phyloP scores from a whole-genome alignment of 257 asterid species.

The Galeopsis tetrahit region DNA sequence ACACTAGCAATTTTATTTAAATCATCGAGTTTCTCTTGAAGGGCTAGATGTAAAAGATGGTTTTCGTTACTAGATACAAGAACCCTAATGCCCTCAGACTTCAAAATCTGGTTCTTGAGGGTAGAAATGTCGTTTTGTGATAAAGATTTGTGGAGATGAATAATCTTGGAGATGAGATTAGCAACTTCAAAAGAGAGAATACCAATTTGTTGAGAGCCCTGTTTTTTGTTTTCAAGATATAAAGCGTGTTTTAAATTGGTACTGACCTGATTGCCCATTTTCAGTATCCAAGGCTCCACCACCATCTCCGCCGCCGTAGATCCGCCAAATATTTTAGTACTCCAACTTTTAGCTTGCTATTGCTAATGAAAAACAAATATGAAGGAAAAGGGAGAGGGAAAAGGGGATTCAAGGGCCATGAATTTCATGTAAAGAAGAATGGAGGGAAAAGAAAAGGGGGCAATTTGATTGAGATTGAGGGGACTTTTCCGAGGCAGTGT shows the following conservation, averaged over 20 bases:
- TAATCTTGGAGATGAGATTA: constrained; percentile 84
- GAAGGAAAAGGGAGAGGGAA: not conserved
- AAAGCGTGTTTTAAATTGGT: constrained; percentile 72
- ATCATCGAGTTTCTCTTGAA: constrained; percentile 78
- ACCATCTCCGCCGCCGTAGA: constrained; percentile 59
- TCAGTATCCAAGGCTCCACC: constrained; percentile 79
- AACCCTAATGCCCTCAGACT: constrained; percentile 57
- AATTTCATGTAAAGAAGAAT: constrained; percentile 45
- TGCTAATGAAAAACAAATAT: not conserved
- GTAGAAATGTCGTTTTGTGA: constrained; percentile 55
- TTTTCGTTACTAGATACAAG: constrained; percentile 69
- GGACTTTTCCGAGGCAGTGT: constrained; percentile 24
- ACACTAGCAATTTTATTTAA: constrained; percentile 73
- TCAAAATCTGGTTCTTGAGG: constrained; percentile 76
- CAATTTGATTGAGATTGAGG: constrained; percentile 28
- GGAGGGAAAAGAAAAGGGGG: constrained; percentile 30
- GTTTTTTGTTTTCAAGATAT: constrained; percentile 52
- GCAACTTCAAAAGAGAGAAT: constrained; percentile 93
- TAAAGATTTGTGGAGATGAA: constrained; percentile 77
- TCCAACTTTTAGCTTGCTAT: not conserved
- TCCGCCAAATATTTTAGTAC: constrained; percentile 27
- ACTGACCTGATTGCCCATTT: constrained; percentile 93
- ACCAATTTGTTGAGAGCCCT: constrained; percentile 56
- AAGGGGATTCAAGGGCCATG: constrained; percentile 24
- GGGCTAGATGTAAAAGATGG: constrained; percentile 60